Evolutionary conservation across 805 yeast genomes (phyloP).

Genomic region (Henningerozyma blattae): DNA sequence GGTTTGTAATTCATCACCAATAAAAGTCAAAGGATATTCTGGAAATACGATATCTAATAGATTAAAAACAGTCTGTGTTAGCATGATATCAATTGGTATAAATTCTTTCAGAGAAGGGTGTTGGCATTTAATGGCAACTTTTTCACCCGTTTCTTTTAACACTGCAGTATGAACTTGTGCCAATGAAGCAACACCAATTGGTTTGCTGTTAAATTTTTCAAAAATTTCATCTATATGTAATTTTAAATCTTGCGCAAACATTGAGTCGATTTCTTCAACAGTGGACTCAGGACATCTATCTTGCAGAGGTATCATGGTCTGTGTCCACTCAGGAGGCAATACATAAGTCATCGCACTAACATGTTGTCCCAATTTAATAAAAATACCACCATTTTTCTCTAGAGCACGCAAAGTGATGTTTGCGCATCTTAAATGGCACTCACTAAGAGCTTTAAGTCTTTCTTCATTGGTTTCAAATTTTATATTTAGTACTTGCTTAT

Average conservation of each 20-base stretch:
- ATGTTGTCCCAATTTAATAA: conserved; percentile 92
- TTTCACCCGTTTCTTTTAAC: conserved; percentile 43
- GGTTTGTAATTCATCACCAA: conserved; percentile 82
- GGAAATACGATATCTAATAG: conserved; percentile 75
- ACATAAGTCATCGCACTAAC: conserved; percentile 84
- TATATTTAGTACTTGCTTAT: conserved; percentile 42
- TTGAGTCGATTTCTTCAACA: conserved; percentile 48
- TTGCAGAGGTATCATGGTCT: conserved; percentile 85
- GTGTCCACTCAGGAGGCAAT: conserved; percentile 90
- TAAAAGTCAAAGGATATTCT: conserved; percentile 87
- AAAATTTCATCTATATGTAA: conserved; percentile 49
- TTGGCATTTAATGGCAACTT: conserved; percentile 90
- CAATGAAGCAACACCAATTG: conserved; percentile 90
- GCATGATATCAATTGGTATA: conserved; percentile 77
- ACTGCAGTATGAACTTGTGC: conserved; percentile 90
- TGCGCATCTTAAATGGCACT: conserved; percentile 71
- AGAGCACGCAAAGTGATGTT: conserved; percentile 65
- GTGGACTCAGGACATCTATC: conserved; percentile 81
- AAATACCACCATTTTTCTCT: conserved; percentile 82
- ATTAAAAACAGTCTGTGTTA: conserved; percentile 66
- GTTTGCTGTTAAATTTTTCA: conserved; percentile 49
- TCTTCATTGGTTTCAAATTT: conserved; percentile 34
- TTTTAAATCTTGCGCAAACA: conserved; percentile 64
- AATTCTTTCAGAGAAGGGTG: conserved; percentile 80
- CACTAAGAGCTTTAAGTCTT: conserved; percentile 39